Evolutionary conservation across 129 eudicot species (phyloP).

Genomic region (Saussurea involucrata): DNA sequence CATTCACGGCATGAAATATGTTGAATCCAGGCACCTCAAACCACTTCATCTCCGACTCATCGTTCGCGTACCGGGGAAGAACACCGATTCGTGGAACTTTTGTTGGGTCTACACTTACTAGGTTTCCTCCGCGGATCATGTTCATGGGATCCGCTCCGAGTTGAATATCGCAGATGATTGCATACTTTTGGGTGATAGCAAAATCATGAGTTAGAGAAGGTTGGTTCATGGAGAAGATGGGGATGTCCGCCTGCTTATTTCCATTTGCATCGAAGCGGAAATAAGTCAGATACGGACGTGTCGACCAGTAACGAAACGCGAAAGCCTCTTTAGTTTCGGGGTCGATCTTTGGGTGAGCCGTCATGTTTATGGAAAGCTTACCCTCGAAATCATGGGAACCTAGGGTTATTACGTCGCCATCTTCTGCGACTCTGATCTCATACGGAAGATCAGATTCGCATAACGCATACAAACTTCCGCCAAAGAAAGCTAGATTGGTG

Average conservation of each 20-base stretch:
- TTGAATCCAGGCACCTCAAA: conserved; percentile 33
- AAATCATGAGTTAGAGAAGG: conserved; percentile 30
- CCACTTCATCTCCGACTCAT: conserved; percentile 29
- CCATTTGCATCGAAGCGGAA: conserved; percentile 1
- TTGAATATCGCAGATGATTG: conserved; percentile 21
- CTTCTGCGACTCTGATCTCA: not conserved
- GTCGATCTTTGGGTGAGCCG: not conserved
- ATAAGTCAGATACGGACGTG: not conserved
- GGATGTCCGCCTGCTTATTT: conserved; percentile 4
- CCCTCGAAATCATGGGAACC: conserved; percentile 3
- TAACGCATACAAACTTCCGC: not conserved
- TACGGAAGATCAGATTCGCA: conserved; percentile 5
- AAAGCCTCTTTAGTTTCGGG: conserved; percentile 2
- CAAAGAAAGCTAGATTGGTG: too few species aligned
- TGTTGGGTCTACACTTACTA: conserved; percentile 2
- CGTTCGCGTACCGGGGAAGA: conserved; percentile 22
- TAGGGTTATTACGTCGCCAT: not conserved
- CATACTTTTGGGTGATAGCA: conserved; percentile 26
- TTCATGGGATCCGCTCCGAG: conserved; percentile 22
- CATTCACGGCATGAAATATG: conserved; percentile 22
- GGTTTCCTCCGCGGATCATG: conserved; percentile 17
- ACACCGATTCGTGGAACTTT: conserved; percentile 24
- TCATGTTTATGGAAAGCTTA: conserved; percentile 2
- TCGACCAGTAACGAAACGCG: not conserved
- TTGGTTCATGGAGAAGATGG: conserved; percentile 9